Conservation (phyloP, 139 green algal species). For the Chlorella ohadii region DNA sequence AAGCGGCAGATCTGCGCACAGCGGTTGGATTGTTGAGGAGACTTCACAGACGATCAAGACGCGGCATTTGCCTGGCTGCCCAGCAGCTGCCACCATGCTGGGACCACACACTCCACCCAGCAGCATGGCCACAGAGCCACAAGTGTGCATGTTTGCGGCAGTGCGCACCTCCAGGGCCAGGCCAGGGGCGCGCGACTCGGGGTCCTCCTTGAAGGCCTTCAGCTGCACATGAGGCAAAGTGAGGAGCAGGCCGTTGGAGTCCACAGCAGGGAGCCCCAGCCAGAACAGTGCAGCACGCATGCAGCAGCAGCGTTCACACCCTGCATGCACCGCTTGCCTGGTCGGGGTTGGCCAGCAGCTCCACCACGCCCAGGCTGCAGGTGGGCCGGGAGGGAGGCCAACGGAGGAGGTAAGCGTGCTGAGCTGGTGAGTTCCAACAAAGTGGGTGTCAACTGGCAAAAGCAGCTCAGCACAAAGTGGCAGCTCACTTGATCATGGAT, state of each 20-base stretch:
- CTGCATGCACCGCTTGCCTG: background rate
- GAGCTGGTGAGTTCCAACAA: no score
- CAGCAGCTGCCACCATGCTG: no score
- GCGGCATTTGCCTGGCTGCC: no score
- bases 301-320: no score
- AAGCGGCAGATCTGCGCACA: slow-evolving; percentile 52
- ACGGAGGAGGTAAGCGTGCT: no score
- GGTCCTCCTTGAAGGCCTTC: background rate
- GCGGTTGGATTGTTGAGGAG: background rate
- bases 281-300: no score
- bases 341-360: slow-evolving; percentile 52
- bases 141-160: background rate
- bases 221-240: slow-evolving; percentile 21
- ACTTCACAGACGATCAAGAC: no score
- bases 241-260: background rate
- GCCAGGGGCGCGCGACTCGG: no score
- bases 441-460: no score
- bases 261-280: background rate
- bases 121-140: no score
- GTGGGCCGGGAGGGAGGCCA: background rate
- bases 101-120: no score
- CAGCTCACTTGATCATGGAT: slow-evolving; percentile 15
- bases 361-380: slow-evolving; percentile 37
- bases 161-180: background rate
- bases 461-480: no score